Conservation (phyloP, 1,284 basidiomycete genomes). For the Rhizoctonia solani region DNA sequence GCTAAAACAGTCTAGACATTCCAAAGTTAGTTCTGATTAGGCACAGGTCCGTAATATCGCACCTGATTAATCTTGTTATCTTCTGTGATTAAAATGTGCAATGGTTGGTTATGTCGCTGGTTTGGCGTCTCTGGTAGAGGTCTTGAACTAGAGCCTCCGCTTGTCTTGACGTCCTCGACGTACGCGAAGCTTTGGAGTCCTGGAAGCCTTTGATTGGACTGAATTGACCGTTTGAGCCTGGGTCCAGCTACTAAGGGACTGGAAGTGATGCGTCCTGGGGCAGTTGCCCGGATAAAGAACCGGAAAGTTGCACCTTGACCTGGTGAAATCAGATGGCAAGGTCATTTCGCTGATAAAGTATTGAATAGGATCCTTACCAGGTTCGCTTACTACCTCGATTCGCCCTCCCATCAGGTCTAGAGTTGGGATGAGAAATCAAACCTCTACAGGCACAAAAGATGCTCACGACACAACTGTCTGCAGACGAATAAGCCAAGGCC, state of each 20-base stretch:
- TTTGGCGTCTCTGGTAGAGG: slow-evolving; percentile 19
- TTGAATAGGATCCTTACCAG: slow-evolving; percentile 21
- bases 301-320: slow-evolving; percentile 44
- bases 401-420: slow-evolving; percentile 43
- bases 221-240: slow-evolving; percentile 7
- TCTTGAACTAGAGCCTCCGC: neutral
- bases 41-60: slow-evolving; percentile 34
- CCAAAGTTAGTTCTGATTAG: neutral
- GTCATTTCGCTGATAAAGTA: too few relatives aligned
- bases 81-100: slow-evolving; percentile 42
- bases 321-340: too few relatives aligned
- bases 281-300: slow-evolving; percentile 41
- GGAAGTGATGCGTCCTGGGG: neutral
- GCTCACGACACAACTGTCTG: slow-evolving; percentile 41
- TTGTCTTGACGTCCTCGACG: too few relatives aligned
- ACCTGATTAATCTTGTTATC: slow-evolving; percentile 43
- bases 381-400: slow-evolving; percentile 42
- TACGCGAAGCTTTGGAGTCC: slow-evolving; percentile 31
- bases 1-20: slow-evolving; percentile 30
- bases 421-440: neutral
- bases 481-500: slow-evolving; percentile 43
- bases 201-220: neutral
- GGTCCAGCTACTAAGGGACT: neutral
- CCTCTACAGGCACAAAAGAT: neutral
- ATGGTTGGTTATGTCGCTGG: slow-evolving; percentile 7